Evolutionary conservation across 345 rosid species (phyloP), one percentile per base, ranked within the genome.

Genomic region (Nephelium lappaceum): DNA sequence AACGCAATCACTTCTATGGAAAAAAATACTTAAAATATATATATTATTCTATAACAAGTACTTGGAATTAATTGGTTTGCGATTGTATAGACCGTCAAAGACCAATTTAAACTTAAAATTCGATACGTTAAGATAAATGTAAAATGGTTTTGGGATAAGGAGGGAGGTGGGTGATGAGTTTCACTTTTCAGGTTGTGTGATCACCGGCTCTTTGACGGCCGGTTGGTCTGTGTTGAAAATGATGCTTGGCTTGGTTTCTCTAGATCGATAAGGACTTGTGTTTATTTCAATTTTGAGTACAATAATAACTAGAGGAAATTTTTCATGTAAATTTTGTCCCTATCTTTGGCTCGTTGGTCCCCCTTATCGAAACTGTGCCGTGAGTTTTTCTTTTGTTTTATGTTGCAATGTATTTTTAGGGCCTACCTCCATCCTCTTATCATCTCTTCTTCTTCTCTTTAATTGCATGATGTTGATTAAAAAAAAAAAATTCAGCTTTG

Each of bases 401-500:
- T 63, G 24, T 47, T 62, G 41, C 79, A 14, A 57, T 11, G 47
- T 58, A 64, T 39, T 53, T 62, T 39, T 31, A 31, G 71, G 79
- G 27, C 67, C 76, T 69, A 80, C 75, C 71, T 14, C 27, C 12
- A 67, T 67, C 24, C n/a, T 8, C 23, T 51, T 39, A 36, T 18
- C 69, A 38, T 31, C 2, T 31, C 36, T 31, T 31, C 36, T 31
- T 31, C 36, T 31, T 66, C 69, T 38, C 45, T 6, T 66, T 18
- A 8, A 8, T 38, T 8, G 41, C n/a, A 8, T 9, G 58, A 49
- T 16, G 5, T 49, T 11, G 0, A 49, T 3, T 3, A 49, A 11
- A 49, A 14, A 49, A 14, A 49, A 9, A 68, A 69, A 43, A 2
- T 3, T 42, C 53, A 68, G 11, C 2, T 1, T 42, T 41, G 11